Base-by-base conservation (phyloP, 495 filamentous ascomycete genomes). In the Penicillium coprophilum region DNA sequence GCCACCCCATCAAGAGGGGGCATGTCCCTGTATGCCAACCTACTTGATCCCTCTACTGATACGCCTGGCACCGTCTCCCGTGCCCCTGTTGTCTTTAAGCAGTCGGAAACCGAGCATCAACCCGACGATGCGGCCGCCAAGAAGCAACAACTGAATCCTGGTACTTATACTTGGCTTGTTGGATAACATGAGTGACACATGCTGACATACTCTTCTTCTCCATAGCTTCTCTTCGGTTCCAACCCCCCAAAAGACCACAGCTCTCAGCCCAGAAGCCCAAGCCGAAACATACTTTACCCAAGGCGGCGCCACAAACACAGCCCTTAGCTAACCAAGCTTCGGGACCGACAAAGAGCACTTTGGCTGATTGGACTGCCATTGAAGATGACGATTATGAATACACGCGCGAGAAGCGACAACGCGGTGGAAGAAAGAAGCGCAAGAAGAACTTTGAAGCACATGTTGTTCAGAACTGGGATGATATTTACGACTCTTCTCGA, bases 351-450 rank as follows among this genome's bases (percentile, higher is more conserved):
- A 92, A 87, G 59, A 88, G 75, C 45, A 92, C 85, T 6, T 75
- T 96, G 20, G 89, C 88, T 20, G 93, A 96, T 68, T 97, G 93
- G 93, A 80, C 84, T 4, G 82, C 82, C 20, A 85, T 82, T 1
- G 89, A 90, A 54, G 90, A 96, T 57, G 86, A 91, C 63, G 87
- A 90, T 64, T 78, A 82, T 17, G 84, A 77, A 6, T 85, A 83
- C 62, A 68, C 71, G 12, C 76, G 73, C 17, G 79, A 86, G 56
- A 88, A 89, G 72, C 80, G 85, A 24, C 83, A 86, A 62, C 85
- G 92, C 51, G 90, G 90, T 39, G 90, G 90, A n/a, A 77, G 83
- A 56, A 93, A 91, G 73, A 92, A 92, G 76, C 85, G 89, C 68
- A 94, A 92, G 79, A 94, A 93, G 79, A 84, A 85, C 60, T 76